Evolutionary conservation across 1,284 basidiomycete genomes (phyloP), one percentile per base, ranked within the genome.

Genomic region (Fomes fomentarius): DNA sequence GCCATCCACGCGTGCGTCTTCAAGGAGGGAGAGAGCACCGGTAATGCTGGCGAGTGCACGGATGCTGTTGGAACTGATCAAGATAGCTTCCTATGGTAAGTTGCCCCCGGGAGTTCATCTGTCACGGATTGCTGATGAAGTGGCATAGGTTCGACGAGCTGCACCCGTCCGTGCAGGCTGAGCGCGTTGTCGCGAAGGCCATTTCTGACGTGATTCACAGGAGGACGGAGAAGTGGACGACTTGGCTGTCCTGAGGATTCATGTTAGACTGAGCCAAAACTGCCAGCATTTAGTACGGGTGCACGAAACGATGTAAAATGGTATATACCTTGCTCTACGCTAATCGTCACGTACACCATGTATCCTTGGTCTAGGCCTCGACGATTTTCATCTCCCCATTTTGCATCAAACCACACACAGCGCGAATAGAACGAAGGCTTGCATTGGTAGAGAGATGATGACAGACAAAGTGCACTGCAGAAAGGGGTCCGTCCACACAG

Each of bases 41-140:
- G 61, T 2, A 69, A 66, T 37, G 43, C 62, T 2, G 69, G 30
- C 8, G 67, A 50, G 3, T 83, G 80, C 62, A 79, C 75, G 0
- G 64, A 69, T 31, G 75, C 73, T 0, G 66, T 69, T 14, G 80
- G 78, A 0, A 67, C 74, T 1, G 80, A 71, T 34, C 64, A 68
- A 10, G 80, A 82, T 58, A 83, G 80, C 62, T 82, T 71, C 66
- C 63, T 81, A n/a, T 81, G 81, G 81, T 81, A 52, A 42, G 77
- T 71, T 21, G 12, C 26, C 17, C 47, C 12, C 0, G 17, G n/a
- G n/a, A 15, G 24, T 17, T 30, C 22, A 42, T n/a, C 25, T 1
- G 24, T 21, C 17, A 3, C 3, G 2, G 15, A n/a, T n/a, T 1
- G 9, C 49, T 47, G 22, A 26, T 31, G 19, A 15, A 1, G 19